Evolutionary conservation across 371 early-diverging fungal species (phyloP), one percentile per base, ranked within the genome.

Genomic region (Quaeritorhiza haematococci): DNA sequence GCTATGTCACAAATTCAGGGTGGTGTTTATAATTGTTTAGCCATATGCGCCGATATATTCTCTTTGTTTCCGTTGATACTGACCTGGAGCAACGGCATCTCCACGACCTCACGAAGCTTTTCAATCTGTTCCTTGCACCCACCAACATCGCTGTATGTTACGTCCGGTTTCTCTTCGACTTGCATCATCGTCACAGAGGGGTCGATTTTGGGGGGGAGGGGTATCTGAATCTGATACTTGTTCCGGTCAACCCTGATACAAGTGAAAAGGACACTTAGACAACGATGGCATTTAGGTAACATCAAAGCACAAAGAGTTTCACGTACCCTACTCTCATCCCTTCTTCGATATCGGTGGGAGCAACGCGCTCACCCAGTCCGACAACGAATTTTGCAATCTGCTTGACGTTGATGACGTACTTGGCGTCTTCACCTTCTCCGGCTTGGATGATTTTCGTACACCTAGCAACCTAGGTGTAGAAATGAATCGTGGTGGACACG

Each of bases 381-480:
- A 99, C 99, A 8, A 99, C 98, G 80, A 97, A 99, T 74, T 99
- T 99, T 46, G 99, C 99, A 68, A 99, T 96, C 76, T 98, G 96
- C 79, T 95, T 95, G 52, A 99, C 92, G 70, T 92, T 94, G 68
- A 99, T 99, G 59, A 99, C 86, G 74, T 98, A 99, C 82, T 97
- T 96, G 3, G 78, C 71, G 46, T 76, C 75, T 58, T 73, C 74
- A n/a, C 75, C 74, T 32, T 78, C 82, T 24, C 75, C 74, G 26
- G 87, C 85, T 64, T 86, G 83, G 64, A 97, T 95, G 61, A 97
- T 94, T 73, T 98, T 98, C 65, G 95, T 97, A 80, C 96, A 96
- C 38, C 96, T 86, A 4, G 98, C 98, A 15, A 97, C 94, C 85
- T 87, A 58, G n/a, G n/a, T n/a, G n/a, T n/a, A n/a, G n/a, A n/a